These are phyloP conservation scores for Mucor lusitanicus DNA, from an alignment of 371 early-diverging fungal species.

Conservation along the genomic window DNA sequence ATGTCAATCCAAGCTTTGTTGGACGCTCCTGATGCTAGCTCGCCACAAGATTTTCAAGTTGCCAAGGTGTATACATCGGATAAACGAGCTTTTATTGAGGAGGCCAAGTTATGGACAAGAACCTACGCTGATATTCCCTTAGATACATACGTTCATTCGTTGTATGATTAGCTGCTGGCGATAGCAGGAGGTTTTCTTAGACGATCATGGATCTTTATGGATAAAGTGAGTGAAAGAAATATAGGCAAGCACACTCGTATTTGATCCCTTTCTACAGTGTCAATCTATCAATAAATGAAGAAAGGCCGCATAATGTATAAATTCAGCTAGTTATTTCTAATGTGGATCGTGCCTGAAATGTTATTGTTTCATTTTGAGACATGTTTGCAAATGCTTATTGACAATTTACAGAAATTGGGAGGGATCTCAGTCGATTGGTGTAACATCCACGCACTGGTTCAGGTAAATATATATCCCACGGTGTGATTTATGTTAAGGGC, in stretches of 20 bases:
- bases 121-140: constrained; percentile 9
- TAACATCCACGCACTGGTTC: no score
- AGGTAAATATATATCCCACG: no score
- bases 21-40: constrained; percentile 54
- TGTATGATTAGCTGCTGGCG: not conserved
- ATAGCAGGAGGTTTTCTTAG: not conserved
- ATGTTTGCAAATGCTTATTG: no score
- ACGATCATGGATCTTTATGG: not conserved
- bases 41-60: constrained; percentile 40
- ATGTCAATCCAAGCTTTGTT: constrained; percentile 54
- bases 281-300: not conserved
- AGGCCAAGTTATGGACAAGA: constrained; percentile 12
- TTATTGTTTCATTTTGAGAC: no score
- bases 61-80: constrained; percentile 17
- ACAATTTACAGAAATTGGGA: no score
- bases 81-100: constrained; percentile 2
- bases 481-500: no score
- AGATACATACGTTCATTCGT: not conserved
- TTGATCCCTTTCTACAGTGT: not conserved
- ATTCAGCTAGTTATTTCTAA: no score
- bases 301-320: no score
- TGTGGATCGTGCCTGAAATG: no score
- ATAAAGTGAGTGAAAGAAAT: not conserved
- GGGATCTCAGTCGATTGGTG: no score
- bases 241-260: not conserved